Base-by-base conservation (phyloP, 257 asterid genomes). In the Solanum habrochaites region DNA sequence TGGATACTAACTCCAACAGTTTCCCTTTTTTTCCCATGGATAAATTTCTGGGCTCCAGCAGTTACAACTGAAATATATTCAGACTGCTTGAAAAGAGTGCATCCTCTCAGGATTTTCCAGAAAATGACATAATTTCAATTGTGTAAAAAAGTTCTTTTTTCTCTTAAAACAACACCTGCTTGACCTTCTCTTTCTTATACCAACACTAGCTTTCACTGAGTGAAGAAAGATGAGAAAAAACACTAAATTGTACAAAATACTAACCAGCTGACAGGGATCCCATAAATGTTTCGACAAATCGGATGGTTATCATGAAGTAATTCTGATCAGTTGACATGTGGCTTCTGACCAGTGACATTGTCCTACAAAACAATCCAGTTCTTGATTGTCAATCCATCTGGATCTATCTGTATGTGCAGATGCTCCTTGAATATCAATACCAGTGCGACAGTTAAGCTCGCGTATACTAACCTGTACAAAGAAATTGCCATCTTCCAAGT, bases 201-300 rank as follows among this genome's bases (percentile, higher is more conserved):
- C 71, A 69, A 70, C 42, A 60, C 21, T n/a, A 47, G 82, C 31
- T 42, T 45, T 25, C 81, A 69, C 64, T 18, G 31, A 69, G 71
- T 7, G 15, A 85, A 71, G 71, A 77, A 73, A 45, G 66, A 78
- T 78, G 42, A 78, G 58, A 16, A 16, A 78, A 45, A n/a, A 45
- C 15, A 45, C 40, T 78, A 45, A 25, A 47, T 25, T 8, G 69
- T 49, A 35, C 69, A 81, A 52, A 52, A 81, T 78, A 92, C 89
- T 85, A 90, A 97, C 99, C 99, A 93, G 99, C 93, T 88, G 99
- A 96, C 93, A 97, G 42, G 71, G 99, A 97, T 85, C 99, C 99
- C 87, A 95, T 93, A 89, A 97, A 97, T 45, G 99, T 96, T 93
- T 97, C 99, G 43, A 97, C 94, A 93, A 97, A 97, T 91, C 99